phyloP scores from a whole-genome alignment of 257 asterid species.

The Voacanga thouarsii region DNA sequence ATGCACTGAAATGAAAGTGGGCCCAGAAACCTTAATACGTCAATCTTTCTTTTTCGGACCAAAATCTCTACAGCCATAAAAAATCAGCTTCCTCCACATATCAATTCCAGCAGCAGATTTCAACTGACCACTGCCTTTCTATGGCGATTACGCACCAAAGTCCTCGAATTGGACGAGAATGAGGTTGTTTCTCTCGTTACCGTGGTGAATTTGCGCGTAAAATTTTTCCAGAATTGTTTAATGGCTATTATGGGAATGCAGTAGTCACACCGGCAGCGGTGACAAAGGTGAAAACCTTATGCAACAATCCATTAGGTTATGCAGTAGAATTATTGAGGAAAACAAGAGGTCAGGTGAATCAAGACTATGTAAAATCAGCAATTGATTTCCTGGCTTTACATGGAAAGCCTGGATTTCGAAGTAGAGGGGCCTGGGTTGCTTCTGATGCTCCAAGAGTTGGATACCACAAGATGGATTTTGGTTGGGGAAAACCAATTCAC shows the following conservation, averaged over 20 bases:
- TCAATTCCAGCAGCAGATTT: background rate
- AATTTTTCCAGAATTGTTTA: background rate
- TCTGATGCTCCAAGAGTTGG: conserved; percentile 10
- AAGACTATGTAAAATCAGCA: background rate
- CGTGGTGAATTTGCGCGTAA: background rate
- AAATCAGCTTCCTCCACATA: background rate
- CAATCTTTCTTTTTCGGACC: conserved; percentile 12
- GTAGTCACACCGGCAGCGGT: background rate
- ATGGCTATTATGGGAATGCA: conserved; percentile 13
- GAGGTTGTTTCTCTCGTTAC: background rate
- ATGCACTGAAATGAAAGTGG: background rate
- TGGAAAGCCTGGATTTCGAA: background rate
- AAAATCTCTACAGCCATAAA: background rate
- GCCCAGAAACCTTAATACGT: background rate
- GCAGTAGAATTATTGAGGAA: conserved; percentile 4
- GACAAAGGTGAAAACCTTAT: background rate
- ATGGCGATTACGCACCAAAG: conserved; percentile 9
- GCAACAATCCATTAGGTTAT: conserved; percentile 5
- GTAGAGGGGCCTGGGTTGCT: background rate
- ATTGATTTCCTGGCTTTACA: background rate
- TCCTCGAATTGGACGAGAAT: background rate
- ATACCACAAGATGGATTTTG: conserved; percentile 6
- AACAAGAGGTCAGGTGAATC: background rate
- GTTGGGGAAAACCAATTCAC: conserved; percentile 18
- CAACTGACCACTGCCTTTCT: background rate